Evolutionary conservation across 805 yeast genomes (phyloP), one percentile per base, ranked within the genome.

Genomic region (Wickerhamiella domercqiae): DNA sequence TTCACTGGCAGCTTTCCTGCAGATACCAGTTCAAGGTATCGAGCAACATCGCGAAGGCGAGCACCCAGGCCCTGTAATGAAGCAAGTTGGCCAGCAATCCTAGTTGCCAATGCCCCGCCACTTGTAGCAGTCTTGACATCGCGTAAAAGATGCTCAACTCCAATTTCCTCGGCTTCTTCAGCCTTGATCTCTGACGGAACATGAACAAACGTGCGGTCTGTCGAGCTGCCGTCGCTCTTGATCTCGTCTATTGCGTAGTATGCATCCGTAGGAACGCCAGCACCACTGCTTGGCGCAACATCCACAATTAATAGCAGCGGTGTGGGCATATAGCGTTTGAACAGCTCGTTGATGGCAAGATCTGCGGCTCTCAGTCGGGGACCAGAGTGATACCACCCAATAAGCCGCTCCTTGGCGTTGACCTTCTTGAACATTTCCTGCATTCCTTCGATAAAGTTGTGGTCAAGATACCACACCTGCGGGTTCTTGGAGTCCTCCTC

Each of bases 351-450:
- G 52, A 90, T 90, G 55, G 79, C 81, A 45, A 90, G 65, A 55
- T 90, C 99, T 13, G 93, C 77, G 1, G 86, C 70, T 50, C 73
- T 75, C 47, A 93, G 69, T 57, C 84, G 84, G 15, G 97, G 96
- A 3, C 98, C 99, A 6, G 94, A 78, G 59, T 90, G 99, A 57
- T 90, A 90, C 99, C 99, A 90, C n/a, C 99, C 99, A 55, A 90
- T 75, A 34, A 90, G 67, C 56, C 75, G 81, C 59, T 90, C 99
- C 61, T 82, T 86, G 15, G 99, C 99, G 62, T 86, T 93, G 57
- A 90, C 86, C 59, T 93, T 90, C 56, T 81, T 83, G 63, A 84
- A 87, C 99, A 90, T 90, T 48, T 84, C 95, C 46, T 84, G 78
- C 99, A 90, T 90, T 38, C 80, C 73, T 54, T 87, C 97, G 42